phyloP scores from a whole-genome alignment of 345 rosid genomes.

The Acer saccharum region DNA sequence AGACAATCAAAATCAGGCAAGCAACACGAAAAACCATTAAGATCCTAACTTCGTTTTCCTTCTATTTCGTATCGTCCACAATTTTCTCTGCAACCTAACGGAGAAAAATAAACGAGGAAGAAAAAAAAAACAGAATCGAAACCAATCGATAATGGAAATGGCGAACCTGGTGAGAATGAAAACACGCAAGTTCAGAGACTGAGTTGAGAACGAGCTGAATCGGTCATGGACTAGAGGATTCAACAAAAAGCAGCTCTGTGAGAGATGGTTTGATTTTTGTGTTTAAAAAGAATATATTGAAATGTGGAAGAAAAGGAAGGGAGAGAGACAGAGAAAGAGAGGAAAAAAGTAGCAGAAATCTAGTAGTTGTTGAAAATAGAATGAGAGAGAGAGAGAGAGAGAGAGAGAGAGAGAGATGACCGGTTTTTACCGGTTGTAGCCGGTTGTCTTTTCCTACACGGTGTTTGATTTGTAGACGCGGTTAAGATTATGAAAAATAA shows the following conservation, averaged over 20 bases:
- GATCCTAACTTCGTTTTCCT: neutral
- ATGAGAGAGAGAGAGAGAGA: too few relatives aligned
- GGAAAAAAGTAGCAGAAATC: neutral
- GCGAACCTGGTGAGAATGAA: neutral
- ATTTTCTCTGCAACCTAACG: neutral
- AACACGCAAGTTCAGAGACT: neutral
- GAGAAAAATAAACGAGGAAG: neutral
- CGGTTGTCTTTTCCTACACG: neutral
- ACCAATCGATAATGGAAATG: neutral
- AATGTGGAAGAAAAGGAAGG: neutral
- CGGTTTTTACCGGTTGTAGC: conserved; percentile 8
- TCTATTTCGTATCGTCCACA: neutral
- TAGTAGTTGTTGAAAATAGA: neutral
- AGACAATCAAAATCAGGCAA: conserved; percentile 10
- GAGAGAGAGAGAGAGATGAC: neutral
- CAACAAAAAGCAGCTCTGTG: neutral
- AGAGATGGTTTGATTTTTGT: neutral
- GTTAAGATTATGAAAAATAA: neutral
- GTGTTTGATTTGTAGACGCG: conserved; percentile 9
- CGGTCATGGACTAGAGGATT: neutral
- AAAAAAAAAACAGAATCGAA: neutral
- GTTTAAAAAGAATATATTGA: neutral
- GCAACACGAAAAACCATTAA: neutral
- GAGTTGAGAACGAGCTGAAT: conserved; percentile 17
- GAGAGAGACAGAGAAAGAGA: neutral